Percentiles rank a stretch among this genome's conserved stretches.
Evolutionary conservation across 2,329 filamentous ascomycete genomes (phyloP).

Genomic region (Rhexocercosporidium sp.): DNA sequence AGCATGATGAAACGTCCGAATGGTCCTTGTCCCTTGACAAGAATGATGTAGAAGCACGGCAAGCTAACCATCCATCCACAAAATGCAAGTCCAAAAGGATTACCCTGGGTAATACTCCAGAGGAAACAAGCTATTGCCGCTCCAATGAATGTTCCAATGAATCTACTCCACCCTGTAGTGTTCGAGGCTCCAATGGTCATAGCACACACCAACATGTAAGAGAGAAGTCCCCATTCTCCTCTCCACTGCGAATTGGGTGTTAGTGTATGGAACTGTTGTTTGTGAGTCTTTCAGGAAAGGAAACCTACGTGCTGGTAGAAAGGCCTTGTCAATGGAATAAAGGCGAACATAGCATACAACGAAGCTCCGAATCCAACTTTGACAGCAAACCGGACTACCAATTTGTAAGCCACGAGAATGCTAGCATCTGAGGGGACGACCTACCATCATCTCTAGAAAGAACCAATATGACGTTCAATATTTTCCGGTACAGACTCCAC

Average conservation of each 20-base stretch:
- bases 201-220: conserved; percentile 96
- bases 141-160: conserved; percentile 84
- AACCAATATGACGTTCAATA: conserved; percentile 60
- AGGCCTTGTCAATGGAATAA: conserved; percentile 77
- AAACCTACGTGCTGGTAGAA: conserved; percentile 66
- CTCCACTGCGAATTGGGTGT: conserved; percentile 61
- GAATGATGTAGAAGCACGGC: conserved; percentile 87
- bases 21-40: conserved; percentile 82
- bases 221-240: conserved; percentile 95
- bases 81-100: conserved; percentile 76
- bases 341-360: conserved; percentile 87
- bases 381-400: conserved; percentile 71
- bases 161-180: conserved; percentile 85
- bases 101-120: conserved; percentile 79
- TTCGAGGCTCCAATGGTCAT: conserved; percentile 98
- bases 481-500: conserved; percentile 43
- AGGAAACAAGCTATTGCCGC: conserved; percentile 75
- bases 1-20: conserved; percentile 93
- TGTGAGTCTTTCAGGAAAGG: not conserved
- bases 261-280: not conserved
- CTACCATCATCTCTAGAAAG: conserved; percentile 69
- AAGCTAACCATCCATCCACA: conserved; percentile 83
- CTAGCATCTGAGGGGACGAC: conserved; percentile 35
- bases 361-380: conserved; percentile 93
- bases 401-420: conserved; percentile 33